These are phyloP conservation scores for Williopsis jadinii DNA, from an alignment of 1,139 yeast genomes.

Conservation along the genomic window DNA sequence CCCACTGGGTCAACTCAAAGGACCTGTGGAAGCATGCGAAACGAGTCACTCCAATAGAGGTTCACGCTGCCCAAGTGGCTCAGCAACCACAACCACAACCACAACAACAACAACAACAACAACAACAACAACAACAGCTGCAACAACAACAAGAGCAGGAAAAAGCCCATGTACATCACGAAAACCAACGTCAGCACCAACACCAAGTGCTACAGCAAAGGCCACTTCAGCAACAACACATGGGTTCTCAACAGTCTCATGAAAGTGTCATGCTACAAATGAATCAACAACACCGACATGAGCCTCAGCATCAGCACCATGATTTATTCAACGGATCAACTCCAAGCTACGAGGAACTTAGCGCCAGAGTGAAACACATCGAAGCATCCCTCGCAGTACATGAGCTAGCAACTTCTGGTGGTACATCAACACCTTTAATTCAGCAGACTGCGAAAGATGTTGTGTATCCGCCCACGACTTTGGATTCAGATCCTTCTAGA, in stretches of 20 bases:
- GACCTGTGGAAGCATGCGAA: constrained; percentile 13
- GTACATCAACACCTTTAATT: neutral
- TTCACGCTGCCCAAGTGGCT: constrained; percentile 1
- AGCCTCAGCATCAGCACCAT: too few species aligned
- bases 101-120: too few species aligned
- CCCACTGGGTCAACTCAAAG: constrained; percentile 30
- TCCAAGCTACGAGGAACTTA: constrained; percentile 25
- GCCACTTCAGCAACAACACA: too few species aligned
- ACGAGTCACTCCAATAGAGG: constrained; percentile 2
- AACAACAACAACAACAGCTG: too few species aligned
- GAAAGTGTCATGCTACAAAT: too few species aligned
- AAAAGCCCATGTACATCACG: too few species aligned
- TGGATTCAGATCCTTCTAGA: neutral
- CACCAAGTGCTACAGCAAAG: too few species aligned
- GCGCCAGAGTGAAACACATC: constrained; percentile 35
- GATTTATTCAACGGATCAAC: too few species aligned
- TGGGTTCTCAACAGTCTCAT: too few species aligned
- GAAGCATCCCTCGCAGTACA: constrained; percentile 35
- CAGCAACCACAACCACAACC: neutral
- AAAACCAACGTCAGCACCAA: too few species aligned
- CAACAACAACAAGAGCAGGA: too few species aligned
- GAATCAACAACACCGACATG: too few species aligned
- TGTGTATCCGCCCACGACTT: constrained; percentile 1
- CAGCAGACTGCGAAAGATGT: neutral
- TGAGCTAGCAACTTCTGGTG: constrained; percentile 20